Base-by-base conservation (phyloP, 1,139 yeast genomes). In the Chernovozyma aurita region DNA sequence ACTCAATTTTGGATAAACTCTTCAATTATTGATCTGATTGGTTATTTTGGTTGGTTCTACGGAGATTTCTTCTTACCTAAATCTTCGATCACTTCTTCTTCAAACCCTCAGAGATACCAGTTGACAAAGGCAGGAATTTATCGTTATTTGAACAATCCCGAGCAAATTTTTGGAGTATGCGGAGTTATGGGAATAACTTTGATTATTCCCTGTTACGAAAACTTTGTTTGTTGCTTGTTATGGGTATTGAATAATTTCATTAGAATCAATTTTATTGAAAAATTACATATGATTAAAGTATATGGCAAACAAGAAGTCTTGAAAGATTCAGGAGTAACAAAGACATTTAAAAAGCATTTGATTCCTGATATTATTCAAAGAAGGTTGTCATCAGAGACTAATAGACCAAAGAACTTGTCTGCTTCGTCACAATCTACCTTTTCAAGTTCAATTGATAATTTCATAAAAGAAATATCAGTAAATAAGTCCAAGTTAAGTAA, bases 1-100 rank as follows among this genome's bases (percentile, higher is more conserved):
- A 65, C 87, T 30, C 95, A 85, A 51, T 55, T 74, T 20, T 80
- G 90, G 85, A 83, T 88, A 28, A 79, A 84, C 47, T 53, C 70
- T 26, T 84, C 88, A 14, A 84, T 85, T 30, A 72, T 80, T 46
- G 78, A 78, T 38, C 81, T 86, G 44, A 78, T 85, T 46, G 94
- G 94, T 3, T 85, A 83, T 44, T 85, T 82, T 57, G 95, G 95
- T 13, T 85, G 95, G 95, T 85, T 85, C 52, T 85, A 83, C 54
- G 95, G 95, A 40, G 95, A 85, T 55, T 85, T 85, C 59, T 85
- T 85, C 57, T 68, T 84, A 46, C 81, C 85, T 25, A 64, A 57
- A 36, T 59, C 65, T 11, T 27, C 41, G 4, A 22, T 11, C n/a
- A 22, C 25, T 22, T 26, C 28, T 26, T 6, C 28, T 16, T 26